phyloP scores from a whole-genome alignment of 1,284 basidiomycete species.

The Cystobasidium sp. region DNA sequence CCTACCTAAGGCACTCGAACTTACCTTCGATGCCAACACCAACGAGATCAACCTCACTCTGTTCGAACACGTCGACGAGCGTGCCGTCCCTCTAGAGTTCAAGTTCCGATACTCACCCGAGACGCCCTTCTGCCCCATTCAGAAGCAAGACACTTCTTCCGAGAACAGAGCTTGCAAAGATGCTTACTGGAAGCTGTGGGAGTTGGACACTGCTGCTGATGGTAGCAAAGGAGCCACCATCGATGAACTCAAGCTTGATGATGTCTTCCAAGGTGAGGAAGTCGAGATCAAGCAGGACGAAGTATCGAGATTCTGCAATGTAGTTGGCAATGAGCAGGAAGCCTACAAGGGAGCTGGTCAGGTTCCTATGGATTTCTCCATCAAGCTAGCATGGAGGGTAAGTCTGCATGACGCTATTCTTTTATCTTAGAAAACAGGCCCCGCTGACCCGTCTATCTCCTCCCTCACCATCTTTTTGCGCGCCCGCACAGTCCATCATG shows the following conservation, averaged over 20 bases:
- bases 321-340: constrained; percentile 91
- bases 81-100: constrained; percentile 76
- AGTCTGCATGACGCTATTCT: constrained; percentile 52
- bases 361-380: constrained; percentile 98
- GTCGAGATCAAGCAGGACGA: constrained; percentile 74
- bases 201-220: constrained; percentile 66
- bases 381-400: constrained; percentile 96
- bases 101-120: constrained; percentile 86
- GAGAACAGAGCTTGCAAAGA: constrained; percentile 90
- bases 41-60: constrained; percentile 74
- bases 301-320: constrained; percentile 87
- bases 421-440: background rate
- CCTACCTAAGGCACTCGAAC: constrained; percentile 62
- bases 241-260: constrained; percentile 73
- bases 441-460: background rate
- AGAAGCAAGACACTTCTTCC: constrained; percentile 79
- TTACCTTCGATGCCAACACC: constrained; percentile 66
- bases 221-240: constrained; percentile 63
- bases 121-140: constrained; percentile 84
- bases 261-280: constrained; percentile 81
- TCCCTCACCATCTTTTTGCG: constrained; percentile 5
- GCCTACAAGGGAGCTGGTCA: constrained; percentile 78
- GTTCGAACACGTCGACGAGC: constrained; percentile 64
- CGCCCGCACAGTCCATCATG: constrained; percentile 79
- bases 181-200: constrained; percentile 89